Evolutionary conservation across 495 filamentous ascomycete genomes (phyloP), one percentile per base, ranked within the genome.

Genomic region (Aspergillus heteromorphus): DNA sequence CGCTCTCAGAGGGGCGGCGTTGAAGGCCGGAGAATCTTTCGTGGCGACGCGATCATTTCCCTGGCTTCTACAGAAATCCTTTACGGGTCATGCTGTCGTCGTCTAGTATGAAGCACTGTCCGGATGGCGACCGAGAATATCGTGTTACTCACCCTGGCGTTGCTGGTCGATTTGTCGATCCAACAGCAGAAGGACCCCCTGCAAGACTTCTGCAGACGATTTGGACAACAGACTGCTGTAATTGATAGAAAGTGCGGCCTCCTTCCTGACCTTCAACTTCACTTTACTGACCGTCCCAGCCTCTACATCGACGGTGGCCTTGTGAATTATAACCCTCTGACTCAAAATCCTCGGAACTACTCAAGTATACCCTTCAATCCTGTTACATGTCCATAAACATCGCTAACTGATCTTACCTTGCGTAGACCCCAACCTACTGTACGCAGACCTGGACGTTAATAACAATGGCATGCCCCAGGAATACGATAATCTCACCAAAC

Each of bases 241-340:
- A 43, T 55, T 30, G 45, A 55, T 55, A 36, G 45, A 27, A 55
- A 36, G 53, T 55, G 18, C 18, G 42, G 16, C 1, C 38, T 23
- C 18, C 7, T 10, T 21, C 11, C 9, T 0, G 30, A 0, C 18
- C 21, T 29, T 30, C 14, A 14, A 16, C 4, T 31, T 18, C 14
- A 27, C 17, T 16, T 30, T 36, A 14, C 53, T 55, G 25, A 55
- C 45, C 16, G 30, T 25, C 14, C 23, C 23, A 49, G 45, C 14
- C 17, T 55, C 23, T 55, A 50, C 21, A 45, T 55, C 34, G 53
- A 55, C 45, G 53, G 53, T 21, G 45, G 53, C 4, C 42, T 50
- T 6, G 45, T 55, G 4, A 55, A 55, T 19, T 45, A 55, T 49
- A 50, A 42, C 14, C 36, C 45, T 8, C 30, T 55, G 20, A 7